Base-by-base conservation (phyloP, 2,329 filamentous ascomycete genomes). In the Penicillium sp. region DNA sequence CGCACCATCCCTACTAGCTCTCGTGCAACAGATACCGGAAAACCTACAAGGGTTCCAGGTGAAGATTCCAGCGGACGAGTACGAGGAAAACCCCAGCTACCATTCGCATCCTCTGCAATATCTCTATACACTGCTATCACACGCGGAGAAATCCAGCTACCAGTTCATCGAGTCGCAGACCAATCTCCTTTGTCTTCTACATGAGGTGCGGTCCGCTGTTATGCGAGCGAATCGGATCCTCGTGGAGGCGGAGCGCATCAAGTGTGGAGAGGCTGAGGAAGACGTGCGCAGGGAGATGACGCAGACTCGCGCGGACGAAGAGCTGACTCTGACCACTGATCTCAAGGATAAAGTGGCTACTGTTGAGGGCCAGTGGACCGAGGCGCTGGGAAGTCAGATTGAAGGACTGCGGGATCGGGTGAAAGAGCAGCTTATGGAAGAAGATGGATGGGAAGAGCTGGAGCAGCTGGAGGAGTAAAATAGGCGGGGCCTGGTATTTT, bases 151-250 rank as follows among this genome's bases (percentile, higher is more conserved):
- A 77, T 92, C 89, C 65, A 93, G 91, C 8, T 95, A 96, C 68
- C 94, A 97, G 72, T 97, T 96, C 75, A 97, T 97, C 67, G 94
- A 97, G 77, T 89, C 87, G 6, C 93, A 97, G 77, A 93, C 86
- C 29, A 97, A 97, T 68, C 79, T 97, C 32, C 81, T 96, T 22
- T 97, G 93, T 67, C 79, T 97, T 36, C 76, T 96, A 53, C 94
- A 97, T 67, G 92, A 97, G 74, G 91, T 96, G 49, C 91, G 91
- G 69, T 90, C 90, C 50, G 87, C 87, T 0, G 86, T 90, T 2
- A 87, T 90, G 68, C 81, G 81, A 44, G 88, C 90, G 7, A 86
- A 86, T 61, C 85, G 85, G 49, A 82, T 85, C 58, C 78, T 89
- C 16, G 79, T 88, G 61, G 87, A 91, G 69, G 83, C 85, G 0